Percentiles rank a stretch among this genome's conserved stretches.
These are phyloP conservation scores for Gastrolobium bilobum DNA, from an alignment of 306 rosid species.

Conservation along the genomic window DNA sequence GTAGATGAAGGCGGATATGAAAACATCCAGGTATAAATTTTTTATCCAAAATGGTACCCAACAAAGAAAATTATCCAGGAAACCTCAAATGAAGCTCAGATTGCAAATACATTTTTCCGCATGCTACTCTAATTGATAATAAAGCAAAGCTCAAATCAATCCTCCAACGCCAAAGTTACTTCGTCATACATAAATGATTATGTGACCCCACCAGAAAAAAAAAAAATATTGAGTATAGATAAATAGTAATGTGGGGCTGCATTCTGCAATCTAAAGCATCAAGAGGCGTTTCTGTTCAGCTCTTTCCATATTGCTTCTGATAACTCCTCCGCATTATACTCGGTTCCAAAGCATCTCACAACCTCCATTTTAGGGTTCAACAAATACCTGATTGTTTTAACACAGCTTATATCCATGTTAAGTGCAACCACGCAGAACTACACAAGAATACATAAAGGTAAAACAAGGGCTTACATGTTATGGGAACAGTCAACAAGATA, in stretches of 20 bases:
- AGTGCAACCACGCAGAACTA: slow-evolving; percentile 29
- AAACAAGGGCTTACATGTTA: slow-evolving; percentile 69
- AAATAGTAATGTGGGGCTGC: slow-evolving; percentile 4
- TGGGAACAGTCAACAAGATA: slow-evolving; percentile 93
- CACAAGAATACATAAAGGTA: slow-evolving; percentile 3
- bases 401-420: slow-evolving; percentile 33
- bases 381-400: slow-evolving; percentile 76
- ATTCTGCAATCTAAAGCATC: slow-evolving; percentile 44
- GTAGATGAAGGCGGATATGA: not conserved
- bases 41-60: not conserved
- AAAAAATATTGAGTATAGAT: not conserved
- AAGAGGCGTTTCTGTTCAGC: slow-evolving; percentile 54
- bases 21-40: slow-evolving; percentile 14
- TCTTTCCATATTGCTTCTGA: slow-evolving; percentile 69
- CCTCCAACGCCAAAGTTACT: not conserved
- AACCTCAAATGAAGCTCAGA: slow-evolving; percentile 14
- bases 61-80: not conserved
- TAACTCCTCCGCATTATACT: slow-evolving; percentile 79
- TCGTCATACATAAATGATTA: slow-evolving; percentile 7
- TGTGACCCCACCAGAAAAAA: not conserved
- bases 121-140: not conserved
- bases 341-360: slow-evolving; percentile 82
- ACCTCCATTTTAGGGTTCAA: slow-evolving; percentile 87
- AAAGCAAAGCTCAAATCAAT: slow-evolving; percentile 1
- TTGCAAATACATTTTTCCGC: not conserved